Percentiles rank a stretch among this genome's conserved stretches.
phyloP scores from a whole-genome alignment of 441 rosid genomes.

The Jatropha podagrica region DNA sequence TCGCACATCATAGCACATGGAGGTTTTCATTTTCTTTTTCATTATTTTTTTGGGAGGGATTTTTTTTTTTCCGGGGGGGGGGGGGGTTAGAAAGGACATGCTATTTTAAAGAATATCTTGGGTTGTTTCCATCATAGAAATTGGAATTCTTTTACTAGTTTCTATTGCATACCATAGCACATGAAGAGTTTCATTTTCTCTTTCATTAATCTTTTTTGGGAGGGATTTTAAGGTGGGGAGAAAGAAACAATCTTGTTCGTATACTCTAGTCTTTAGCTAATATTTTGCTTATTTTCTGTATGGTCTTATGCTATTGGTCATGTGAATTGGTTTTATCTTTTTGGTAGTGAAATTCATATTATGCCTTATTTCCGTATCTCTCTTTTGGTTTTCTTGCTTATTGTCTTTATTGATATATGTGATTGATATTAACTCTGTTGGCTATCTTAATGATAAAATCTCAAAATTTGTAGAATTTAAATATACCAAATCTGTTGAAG shows the following conservation, averaged over 20 bases:
- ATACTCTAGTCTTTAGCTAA: too few species aligned
- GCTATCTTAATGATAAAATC: constrained; percentile 3
- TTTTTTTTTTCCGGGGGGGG: too few species aligned
- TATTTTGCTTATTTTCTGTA: too few species aligned
- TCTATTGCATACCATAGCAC: neutral
- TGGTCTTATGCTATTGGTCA: neutral
- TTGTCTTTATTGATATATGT: neutral
- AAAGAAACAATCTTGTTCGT: too few species aligned
- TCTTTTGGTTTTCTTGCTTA: neutral
- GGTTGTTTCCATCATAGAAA: neutral
- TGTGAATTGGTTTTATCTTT: neutral
- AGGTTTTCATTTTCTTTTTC: neutral
- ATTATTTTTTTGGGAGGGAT: too few species aligned
- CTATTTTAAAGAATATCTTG: neutral
- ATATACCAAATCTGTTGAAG: constrained; percentile 38
- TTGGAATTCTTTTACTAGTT: neutral
- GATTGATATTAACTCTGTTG: constrained; percentile 2
- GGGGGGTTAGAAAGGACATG: neutral
- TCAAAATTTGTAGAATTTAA: constrained; percentile 40
- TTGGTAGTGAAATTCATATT: neutral
- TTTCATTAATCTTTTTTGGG: too few species aligned
- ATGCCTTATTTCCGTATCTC: neutral
- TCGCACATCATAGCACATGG: neutral
- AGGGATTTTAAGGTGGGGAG: too few species aligned
- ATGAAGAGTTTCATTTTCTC: neutral